These are phyloP conservation scores for Salvia sclarea DNA, from an alignment of 305 asterid genomes.

Conservation along the genomic window DNA sequence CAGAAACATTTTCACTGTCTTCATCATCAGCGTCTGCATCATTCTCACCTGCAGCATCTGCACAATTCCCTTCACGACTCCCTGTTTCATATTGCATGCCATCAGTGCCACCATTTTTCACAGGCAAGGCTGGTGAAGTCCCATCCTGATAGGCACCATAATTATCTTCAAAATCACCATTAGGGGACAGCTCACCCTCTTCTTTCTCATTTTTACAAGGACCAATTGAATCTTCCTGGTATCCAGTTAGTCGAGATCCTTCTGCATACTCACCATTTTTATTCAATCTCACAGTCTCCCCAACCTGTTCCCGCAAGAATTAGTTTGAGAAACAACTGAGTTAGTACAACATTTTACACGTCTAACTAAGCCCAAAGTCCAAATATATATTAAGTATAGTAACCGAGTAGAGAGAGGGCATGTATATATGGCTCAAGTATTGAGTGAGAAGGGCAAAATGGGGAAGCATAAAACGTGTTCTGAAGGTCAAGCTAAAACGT, in stretches of 20 bases:
- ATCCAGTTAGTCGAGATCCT: slow-evolving; percentile 46
- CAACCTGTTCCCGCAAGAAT: slow-evolving; percentile 44
- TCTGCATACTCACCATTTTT: slow-evolving; percentile 56
- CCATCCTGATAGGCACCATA: slow-evolving; percentile 61
- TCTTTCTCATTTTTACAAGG: slow-evolving; percentile 74
- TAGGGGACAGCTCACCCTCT: slow-evolving; percentile 88
- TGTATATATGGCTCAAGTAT: neutral
- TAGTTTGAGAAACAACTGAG: neutral
- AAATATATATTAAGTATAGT: slow-evolving; percentile 1
- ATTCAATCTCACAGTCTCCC: slow-evolving; percentile 40
- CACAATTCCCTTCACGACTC: slow-evolving; percentile 47
- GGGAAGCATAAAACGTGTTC: slow-evolving; percentile 1
- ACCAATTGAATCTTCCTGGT: slow-evolving; percentile 46
- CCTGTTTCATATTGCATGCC: slow-evolving; percentile 53
- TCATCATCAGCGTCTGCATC: slow-evolving; percentile 73
- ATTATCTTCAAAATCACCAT: slow-evolving; percentile 75
- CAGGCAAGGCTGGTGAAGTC: slow-evolving; percentile 45
- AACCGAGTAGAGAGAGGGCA: slow-evolving; percentile 2
- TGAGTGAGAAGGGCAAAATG: neutral
- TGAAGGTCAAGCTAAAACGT: slow-evolving; percentile 18
- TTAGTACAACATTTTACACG: neutral
- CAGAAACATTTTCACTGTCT: slow-evolving; percentile 76
- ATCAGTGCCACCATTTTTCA: slow-evolving; percentile 43
- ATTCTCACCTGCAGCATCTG: slow-evolving; percentile 62
- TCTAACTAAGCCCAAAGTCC: neutral